Evolutionary conservation across 1,284 basidiomycete genomes (phyloP).

Genomic region (Marasmius sp.): DNA sequence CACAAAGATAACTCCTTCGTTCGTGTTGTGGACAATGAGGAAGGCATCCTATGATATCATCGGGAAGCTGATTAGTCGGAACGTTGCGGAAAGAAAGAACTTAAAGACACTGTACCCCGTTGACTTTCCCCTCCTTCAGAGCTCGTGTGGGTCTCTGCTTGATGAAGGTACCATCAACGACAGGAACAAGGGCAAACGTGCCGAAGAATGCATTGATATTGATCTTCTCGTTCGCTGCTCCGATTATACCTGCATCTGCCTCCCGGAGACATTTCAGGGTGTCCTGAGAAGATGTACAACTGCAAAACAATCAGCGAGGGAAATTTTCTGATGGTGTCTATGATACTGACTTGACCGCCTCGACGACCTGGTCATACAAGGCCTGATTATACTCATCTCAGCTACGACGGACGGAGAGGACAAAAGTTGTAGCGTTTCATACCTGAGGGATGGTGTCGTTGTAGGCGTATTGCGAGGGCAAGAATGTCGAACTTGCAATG

Average conservation of each 20-base stretch:
- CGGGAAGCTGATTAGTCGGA: neutral
- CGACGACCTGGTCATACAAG: conserved; percentile 22
- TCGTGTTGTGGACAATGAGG: neutral
- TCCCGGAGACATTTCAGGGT: conserved; percentile 22
- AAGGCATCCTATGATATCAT: neutral
- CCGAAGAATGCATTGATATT: conserved; percentile 23
- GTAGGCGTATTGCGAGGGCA: conserved; percentile 46
- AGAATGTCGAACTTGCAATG: conserved; percentile 43
- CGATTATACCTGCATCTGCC: conserved; percentile 19
- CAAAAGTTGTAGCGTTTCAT: neutral
- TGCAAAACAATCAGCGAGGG: conserved; percentile 10
- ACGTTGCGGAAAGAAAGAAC: neutral
- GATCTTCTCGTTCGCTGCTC: conserved; percentile 24
- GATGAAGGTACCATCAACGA: conserved; percentile 35
- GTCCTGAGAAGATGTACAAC: conserved; percentile 23
- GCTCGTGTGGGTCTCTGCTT: conserved; percentile 28
- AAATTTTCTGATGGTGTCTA: neutral
- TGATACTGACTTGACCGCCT: conserved; percentile 18
- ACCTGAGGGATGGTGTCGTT: conserved; percentile 45
- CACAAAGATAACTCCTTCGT: neutral
- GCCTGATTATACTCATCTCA: conserved; percentile 8
- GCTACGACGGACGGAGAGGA: neutral
- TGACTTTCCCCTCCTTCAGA: conserved; percentile 21
- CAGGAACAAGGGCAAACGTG: conserved; percentile 31
- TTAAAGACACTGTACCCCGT: conserved; percentile 23